phyloP scores from a whole-genome alignment of 2,329 filamentous ascomycete genomes.

The Apiospora sp. region DNA sequence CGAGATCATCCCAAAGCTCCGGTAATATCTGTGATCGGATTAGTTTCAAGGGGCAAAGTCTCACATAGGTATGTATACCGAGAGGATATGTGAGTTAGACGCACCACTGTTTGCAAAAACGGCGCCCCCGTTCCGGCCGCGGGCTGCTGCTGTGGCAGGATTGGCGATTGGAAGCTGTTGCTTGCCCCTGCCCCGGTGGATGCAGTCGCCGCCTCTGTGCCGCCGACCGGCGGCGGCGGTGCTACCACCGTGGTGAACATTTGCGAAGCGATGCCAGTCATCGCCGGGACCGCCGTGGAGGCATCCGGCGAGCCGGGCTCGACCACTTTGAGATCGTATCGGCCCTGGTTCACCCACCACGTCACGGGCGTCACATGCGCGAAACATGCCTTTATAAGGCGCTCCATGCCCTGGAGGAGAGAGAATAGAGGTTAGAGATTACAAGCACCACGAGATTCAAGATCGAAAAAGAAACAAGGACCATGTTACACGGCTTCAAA shows the following conservation, averaged over 20 bases:
- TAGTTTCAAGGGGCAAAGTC: neutral
- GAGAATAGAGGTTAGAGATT: neutral
- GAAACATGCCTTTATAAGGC: conserved; percentile 63
- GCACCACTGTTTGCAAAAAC: conserved; percentile 26
- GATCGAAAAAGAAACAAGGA: no score
- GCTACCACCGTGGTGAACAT: neutral
- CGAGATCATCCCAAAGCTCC: conserved; percentile 64
- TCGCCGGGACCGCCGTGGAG: neutral
- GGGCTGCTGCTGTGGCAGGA: neutral
- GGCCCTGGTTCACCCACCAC: conserved; percentile 60
- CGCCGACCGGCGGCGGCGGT: neutral
- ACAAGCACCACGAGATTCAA: neutral
- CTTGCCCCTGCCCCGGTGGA: neutral
- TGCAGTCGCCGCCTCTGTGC: neutral
- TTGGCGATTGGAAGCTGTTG: neutral
- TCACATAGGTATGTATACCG: conserved; percentile 40
- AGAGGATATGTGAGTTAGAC: conserved; percentile 27
- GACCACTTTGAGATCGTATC: conserved; percentile 62
- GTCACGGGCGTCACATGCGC: conserved; percentile 61
- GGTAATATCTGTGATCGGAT: conserved; percentile 58
- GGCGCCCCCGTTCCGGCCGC: conserved; percentile 4
- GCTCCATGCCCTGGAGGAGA: conserved; percentile 60
- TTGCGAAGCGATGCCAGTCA: neutral
- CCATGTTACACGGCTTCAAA: no score
- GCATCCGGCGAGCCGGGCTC: neutral